Evolutionary conservation across 495 filamentous ascomycete genomes (phyloP), one percentile per base, ranked within the genome.

Genomic region (Annulohypoxylon bovei): DNA sequence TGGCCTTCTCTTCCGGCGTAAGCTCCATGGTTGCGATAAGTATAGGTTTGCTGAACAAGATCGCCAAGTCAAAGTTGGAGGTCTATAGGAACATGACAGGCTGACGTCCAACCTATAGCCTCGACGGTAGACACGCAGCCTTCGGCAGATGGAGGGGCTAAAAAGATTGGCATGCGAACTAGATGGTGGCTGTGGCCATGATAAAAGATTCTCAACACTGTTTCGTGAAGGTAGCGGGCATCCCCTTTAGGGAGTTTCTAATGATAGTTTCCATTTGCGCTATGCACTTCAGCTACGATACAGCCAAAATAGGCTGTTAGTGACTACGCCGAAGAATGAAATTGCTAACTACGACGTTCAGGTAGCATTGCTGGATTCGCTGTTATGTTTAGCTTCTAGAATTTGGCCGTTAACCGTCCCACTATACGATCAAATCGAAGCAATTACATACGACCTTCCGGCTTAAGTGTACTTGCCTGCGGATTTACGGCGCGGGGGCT

Each of bases 351-450:
- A 32, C 27, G 49, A 53, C 28, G n/a, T 8, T 53, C 28, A 53
- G 49, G 49, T 53, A 53, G 49, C 49, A 53, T 53, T 33, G 49
- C 27, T 53, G 49, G 49, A 53, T 53, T 53, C 49, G 28, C 49
- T 30, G 7, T 53, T 53, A 32, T 53, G 28, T 20, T n/a, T 50
- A 28, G 46, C 27, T 20, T 33, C n/a, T 53, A 20, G 49, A 53
- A 53, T 53, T 53, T 53, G 27, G 49, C 49, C 49, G 49, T 27
- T 27, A 8, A 20, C 28, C n/a, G 49, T 53, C 12, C 27, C 49
- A 33, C n/a, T 53, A 33, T 32, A 20, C 28, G 25, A 11, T 33
- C n/a, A 6, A 52, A 23, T 50, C 12, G 27, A 30, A 52, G 20
- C 25, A 9, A 32, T 32, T 18, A 53, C 27, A 33, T 53, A n/a